Percentiles rank a stretch among this genome's conserved stretches.
Conservation (phyloP, 2,329 filamentous ascomycete species). For the Lasiodiplodia citricola region DNA sequence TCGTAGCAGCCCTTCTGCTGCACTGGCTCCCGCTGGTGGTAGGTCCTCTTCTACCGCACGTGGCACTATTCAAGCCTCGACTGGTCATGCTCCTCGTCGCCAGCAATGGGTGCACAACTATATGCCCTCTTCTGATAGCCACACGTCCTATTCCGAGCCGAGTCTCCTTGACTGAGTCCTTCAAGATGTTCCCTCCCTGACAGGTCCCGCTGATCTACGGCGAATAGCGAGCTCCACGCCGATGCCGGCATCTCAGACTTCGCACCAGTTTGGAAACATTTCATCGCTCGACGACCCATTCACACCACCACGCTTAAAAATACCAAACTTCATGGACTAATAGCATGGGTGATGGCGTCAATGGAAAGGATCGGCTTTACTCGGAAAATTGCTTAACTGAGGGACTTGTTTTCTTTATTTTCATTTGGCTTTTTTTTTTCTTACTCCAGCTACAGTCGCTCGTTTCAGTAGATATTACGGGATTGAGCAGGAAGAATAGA, state of each 20-base stretch:
- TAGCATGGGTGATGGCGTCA: too few relatives aligned
- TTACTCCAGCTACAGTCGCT: not conserved
- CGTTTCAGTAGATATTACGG: not conserved
- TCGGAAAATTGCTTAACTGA: not conserved
- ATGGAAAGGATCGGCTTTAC: not conserved
- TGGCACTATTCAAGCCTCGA: not conserved
- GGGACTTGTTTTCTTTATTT: not conserved
- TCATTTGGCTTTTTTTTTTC: not conserved
- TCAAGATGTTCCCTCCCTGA: not conserved
- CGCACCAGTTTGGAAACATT: not conserved
- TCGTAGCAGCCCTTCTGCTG: not conserved
- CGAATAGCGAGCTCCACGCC: not conserved
- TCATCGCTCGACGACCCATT: not conserved
- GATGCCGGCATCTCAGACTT: not conserved
- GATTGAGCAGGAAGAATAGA: not conserved
- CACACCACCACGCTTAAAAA: not conserved
- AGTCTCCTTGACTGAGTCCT: constrained; percentile 1
- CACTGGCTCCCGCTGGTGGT: not conserved
- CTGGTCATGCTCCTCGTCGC: not conserved
- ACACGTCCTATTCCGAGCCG: not conserved
- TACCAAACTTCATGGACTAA: not conserved
- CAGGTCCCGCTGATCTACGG: not conserved
- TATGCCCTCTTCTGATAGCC: not conserved
- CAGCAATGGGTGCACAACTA: not conserved
- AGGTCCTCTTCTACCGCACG: not conserved